These are phyloP conservation scores for Lichtheimia ornata DNA, from an alignment of 371 early-diverging fungal genomes.

Conservation along the genomic window DNA sequence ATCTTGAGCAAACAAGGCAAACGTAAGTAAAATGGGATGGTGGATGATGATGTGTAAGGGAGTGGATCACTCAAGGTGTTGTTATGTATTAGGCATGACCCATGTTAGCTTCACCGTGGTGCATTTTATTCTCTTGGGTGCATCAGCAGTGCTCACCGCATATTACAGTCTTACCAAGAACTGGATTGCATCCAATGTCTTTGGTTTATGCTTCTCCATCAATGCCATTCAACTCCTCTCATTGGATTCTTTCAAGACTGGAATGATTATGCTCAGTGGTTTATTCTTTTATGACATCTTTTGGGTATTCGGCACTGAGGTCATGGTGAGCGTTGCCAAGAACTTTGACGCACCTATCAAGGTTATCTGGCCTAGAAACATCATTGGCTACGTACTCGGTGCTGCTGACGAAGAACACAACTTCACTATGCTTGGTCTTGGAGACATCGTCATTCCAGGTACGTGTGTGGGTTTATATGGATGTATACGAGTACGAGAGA, in stretches of 20 bases:
- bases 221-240: slow-evolving; percentile 87
- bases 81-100: slow-evolving; percentile 49
- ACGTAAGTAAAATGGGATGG: slow-evolving; percentile 46
- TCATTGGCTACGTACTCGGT: slow-evolving; percentile 52
- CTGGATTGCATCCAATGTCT: slow-evolving; percentile 90
- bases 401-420: slow-evolving; percentile 30
- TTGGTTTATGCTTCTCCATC: slow-evolving; percentile 86
- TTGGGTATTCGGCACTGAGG: slow-evolving; percentile 98
- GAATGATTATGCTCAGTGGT: slow-evolving; percentile 88
- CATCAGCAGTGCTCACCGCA: slow-evolving; percentile 67
- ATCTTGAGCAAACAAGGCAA: slow-evolving; percentile 70
- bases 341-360: slow-evolving; percentile 97
- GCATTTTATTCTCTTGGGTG: slow-evolving; percentile 61
- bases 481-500: not conserved
- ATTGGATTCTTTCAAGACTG: slow-evolving; percentile 94
- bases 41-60: not conserved
- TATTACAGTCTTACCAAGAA: slow-evolving; percentile 86
- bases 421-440: slow-evolving; percentile 96
- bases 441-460: slow-evolving; percentile 98
- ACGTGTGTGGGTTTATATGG: slow-evolving; percentile 6
- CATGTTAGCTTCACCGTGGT: slow-evolving; percentile 74
- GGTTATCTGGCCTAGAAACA: slow-evolving; percentile 87
- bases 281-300: slow-evolving; percentile 97
- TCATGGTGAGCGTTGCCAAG: slow-evolving; percentile 98
- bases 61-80: too few species aligned